phyloP scores from a whole-genome alignment of 2,329 filamentous ascomycete species.

The Zalaria sp. region DNA sequence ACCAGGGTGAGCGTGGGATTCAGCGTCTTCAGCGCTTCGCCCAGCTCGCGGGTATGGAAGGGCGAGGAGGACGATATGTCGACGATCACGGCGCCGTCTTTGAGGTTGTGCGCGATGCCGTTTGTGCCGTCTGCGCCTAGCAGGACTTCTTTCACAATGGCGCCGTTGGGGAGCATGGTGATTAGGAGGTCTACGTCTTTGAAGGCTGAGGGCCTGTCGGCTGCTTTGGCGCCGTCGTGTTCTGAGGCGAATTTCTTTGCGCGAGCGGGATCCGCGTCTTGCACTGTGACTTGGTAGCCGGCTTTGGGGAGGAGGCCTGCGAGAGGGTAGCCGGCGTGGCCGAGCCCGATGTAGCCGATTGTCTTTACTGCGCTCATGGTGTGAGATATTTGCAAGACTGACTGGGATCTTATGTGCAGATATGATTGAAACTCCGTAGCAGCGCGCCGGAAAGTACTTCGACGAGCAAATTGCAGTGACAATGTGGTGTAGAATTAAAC shows the following conservation, averaged over 20 bases:
- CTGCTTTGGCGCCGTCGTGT: constrained; percentile 15
- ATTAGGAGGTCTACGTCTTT: constrained; percentile 19
- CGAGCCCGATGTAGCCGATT: constrained; percentile 21
- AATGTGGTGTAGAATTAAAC: too few relatives aligned
- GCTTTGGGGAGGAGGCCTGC: constrained; percentile 19
- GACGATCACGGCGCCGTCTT: constrained; percentile 18
- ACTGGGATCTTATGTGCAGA: too few relatives aligned
- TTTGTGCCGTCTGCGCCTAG: constrained; percentile 9
- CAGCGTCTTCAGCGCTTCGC: constrained; percentile 15
- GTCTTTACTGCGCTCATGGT: constrained; percentile 7
- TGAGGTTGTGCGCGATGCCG: constrained; percentile 15
- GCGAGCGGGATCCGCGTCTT: constrained; percentile 15
- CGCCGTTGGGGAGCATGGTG: constrained; percentile 22
- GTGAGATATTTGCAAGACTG: too few relatives aligned
- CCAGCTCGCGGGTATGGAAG: constrained; percentile 19
- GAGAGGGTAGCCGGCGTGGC: constrained; percentile 20
- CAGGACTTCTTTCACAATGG: constrained; percentile 18
- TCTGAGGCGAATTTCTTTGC: constrained; percentile 11
- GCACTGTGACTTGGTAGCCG: constrained; percentile 17
- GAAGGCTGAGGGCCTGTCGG: constrained; percentile 14
- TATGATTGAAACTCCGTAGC: too few relatives aligned
- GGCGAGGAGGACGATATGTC: constrained; percentile 22
- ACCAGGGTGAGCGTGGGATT: constrained; percentile 17
- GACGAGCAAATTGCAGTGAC: too few relatives aligned
- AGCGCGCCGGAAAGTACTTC: too few relatives aligned